Percentiles rank a stretch among this genome's conserved stretches.
These are phyloP conservation scores for Begonia masoniana DNA, from an alignment of 306 rosid species.

Conservation along the genomic window DNA sequence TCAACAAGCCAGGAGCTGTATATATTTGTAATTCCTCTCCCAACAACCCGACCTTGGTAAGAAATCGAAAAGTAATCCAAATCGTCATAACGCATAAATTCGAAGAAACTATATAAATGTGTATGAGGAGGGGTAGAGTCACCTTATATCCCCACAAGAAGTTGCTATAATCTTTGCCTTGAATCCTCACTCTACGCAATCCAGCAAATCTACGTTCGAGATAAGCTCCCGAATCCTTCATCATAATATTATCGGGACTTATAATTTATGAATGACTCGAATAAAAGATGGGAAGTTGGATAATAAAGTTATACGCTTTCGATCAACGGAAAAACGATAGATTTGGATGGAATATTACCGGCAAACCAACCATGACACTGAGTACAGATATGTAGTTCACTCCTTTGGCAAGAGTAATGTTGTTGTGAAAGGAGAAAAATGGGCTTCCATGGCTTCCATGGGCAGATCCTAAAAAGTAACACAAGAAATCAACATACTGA, in stretches of 20 bases:
- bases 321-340: too few species aligned
- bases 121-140: neutral
- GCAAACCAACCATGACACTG: conserved; percentile 75
- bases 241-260: conserved; percentile 1
- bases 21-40: conserved; percentile 57
- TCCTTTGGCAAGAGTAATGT: conserved; percentile 34
- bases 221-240: conserved; percentile 66
- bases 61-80: neutral
- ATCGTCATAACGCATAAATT: too few species aligned
- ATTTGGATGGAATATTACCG: conserved; percentile 20
- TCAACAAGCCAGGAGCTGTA: conserved; percentile 30
- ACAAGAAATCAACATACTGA: neutral
- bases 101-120: too few species aligned
- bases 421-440: conserved; percentile 25
- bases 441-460: conserved; percentile 33
- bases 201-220: conserved; percentile 54
- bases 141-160: conserved; percentile 77
- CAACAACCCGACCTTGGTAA: conserved; percentile 52
- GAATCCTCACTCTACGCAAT: conserved; percentile 29
- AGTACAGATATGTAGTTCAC: conserved; percentile 61
- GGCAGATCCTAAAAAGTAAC: conserved; percentile 46
- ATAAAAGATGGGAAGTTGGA: too few species aligned
- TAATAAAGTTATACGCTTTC: too few species aligned
- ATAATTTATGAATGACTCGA: too few species aligned
- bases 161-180: conserved; percentile 30